phyloP scores from a whole-genome alignment of 208 protist genomes.

The Wallacemonas sp. region DNA sequence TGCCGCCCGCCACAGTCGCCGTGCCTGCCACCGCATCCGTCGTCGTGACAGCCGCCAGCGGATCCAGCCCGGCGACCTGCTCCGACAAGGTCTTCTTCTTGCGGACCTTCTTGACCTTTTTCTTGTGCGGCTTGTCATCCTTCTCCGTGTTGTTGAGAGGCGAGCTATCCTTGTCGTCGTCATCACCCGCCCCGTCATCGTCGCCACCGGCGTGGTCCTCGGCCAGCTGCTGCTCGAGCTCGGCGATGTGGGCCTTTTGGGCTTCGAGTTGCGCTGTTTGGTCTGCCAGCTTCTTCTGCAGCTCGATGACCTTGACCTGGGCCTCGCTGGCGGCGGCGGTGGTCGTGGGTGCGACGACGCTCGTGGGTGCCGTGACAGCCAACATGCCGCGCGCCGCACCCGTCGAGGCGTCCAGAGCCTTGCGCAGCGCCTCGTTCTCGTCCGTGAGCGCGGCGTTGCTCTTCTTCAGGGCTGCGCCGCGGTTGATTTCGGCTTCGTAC shows the following conservation, averaged over 20 bases:
- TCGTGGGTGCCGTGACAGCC: not conserved
- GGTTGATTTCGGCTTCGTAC: constrained; percentile 44
- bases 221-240: constrained; percentile 37
- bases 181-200: constrained; percentile 12
- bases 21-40: constrained; percentile 23
- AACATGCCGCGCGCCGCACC: not conserved
- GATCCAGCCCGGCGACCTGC: constrained; percentile 36
- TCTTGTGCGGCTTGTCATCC: constrained; percentile 22
- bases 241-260: constrained; percentile 32
- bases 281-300: constrained; percentile 10
- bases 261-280: constrained; percentile 29
- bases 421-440: constrained; percentile 31
- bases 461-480: constrained; percentile 32
- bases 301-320: constrained; percentile 20
- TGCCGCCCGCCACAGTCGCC: constrained; percentile 9
- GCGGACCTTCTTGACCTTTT: constrained; percentile 56
- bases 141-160: constrained; percentile 5
- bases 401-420: constrained; percentile 6
- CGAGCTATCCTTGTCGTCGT: constrained; percentile 10
- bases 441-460: constrained; percentile 32
- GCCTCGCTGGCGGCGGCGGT: constrained; percentile 16
- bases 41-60: constrained; percentile 13
- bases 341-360: not conserved
- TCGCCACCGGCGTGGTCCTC: not conserved
- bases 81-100: constrained; percentile 51